phyloP scores from a whole-genome alignment of 768 basidiomycete genomes.

The Boletus speciosus region DNA sequence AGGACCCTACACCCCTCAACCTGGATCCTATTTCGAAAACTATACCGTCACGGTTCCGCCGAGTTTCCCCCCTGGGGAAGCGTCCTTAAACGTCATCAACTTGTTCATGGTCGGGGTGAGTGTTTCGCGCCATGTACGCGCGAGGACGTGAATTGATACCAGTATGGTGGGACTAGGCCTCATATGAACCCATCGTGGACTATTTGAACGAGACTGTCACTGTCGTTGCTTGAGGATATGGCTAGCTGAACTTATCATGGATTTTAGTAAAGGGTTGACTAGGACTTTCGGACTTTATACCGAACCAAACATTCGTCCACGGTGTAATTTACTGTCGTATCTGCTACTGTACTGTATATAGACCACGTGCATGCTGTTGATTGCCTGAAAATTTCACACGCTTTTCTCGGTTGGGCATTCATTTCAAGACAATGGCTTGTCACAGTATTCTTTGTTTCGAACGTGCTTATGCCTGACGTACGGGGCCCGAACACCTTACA shows the following conservation, averaged over 20 bases:
- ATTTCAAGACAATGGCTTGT: too few relatives aligned
- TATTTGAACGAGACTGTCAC: slow-evolving; percentile 23
- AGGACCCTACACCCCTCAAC: slow-evolving; percentile 29
- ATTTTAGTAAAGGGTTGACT: background rate
- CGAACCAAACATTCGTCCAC: background rate
- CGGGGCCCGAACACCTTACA: too few relatives aligned
- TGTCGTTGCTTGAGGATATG: background rate
- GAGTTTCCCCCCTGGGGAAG: slow-evolving; percentile 23
- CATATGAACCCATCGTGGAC: slow-evolving; percentile 12
- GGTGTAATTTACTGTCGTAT: background rate
- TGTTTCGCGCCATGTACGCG: background rate
- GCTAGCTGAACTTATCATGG: background rate
- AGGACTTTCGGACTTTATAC: background rate
- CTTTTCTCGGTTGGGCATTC: background rate
- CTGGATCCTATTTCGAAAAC: slow-evolving; percentile 25
- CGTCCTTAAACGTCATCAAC: slow-evolving; percentile 37
- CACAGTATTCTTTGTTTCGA: too few relatives aligned
- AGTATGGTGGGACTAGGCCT: slow-evolving; percentile 5
- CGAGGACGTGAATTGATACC: background rate
- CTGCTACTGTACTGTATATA: too few relatives aligned
- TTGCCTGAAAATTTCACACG: slow-evolving; percentile 12
- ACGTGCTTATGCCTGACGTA: too few relatives aligned
- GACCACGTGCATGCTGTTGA: too few relatives aligned
- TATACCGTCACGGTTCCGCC: slow-evolving; percentile 32
- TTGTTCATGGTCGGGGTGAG: slow-evolving; percentile 41